Conservation (phyloP, 495 filamentous ascomycete genomes). For the Trichoderma erinaceum region DNA sequence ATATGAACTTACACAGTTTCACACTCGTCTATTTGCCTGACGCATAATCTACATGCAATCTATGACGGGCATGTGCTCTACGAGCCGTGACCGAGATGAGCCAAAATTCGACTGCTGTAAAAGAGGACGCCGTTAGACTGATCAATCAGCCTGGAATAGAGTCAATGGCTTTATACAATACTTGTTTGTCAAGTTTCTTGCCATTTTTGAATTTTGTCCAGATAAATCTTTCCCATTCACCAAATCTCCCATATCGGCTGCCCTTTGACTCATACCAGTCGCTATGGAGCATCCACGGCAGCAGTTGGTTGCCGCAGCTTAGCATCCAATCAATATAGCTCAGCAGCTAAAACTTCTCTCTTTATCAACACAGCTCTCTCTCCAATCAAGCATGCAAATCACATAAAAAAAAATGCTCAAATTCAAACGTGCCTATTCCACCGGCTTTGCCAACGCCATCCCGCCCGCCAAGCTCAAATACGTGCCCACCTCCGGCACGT, state of each 20-base stretch:
- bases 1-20: too few relatives aligned
- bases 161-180: too few relatives aligned
- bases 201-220: not conserved
- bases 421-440: constrained; percentile 44
- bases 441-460: constrained; percentile 54
- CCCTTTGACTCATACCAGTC: not conserved
- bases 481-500: constrained; percentile 76
- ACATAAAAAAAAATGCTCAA: not conserved
- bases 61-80: too few relatives aligned
- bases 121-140: too few relatives aligned
- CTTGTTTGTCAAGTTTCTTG: not conserved
- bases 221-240: not conserved
- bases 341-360: not conserved
- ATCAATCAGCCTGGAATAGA: too few relatives aligned
- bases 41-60: too few relatives aligned
- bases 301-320: not conserved
- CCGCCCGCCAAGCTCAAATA: constrained; percentile 78
- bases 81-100: too few relatives aligned
- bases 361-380: not conserved
- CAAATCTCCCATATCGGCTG: not conserved
- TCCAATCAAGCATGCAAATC: not conserved
- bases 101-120: too few relatives aligned
- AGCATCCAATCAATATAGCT: not conserved
- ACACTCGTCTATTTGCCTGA: too few relatives aligned
- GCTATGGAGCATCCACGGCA: not conserved